Conservation (phyloP, 2,329 filamentous ascomycete species). For the Colletotrichum graminicola region DNA sequence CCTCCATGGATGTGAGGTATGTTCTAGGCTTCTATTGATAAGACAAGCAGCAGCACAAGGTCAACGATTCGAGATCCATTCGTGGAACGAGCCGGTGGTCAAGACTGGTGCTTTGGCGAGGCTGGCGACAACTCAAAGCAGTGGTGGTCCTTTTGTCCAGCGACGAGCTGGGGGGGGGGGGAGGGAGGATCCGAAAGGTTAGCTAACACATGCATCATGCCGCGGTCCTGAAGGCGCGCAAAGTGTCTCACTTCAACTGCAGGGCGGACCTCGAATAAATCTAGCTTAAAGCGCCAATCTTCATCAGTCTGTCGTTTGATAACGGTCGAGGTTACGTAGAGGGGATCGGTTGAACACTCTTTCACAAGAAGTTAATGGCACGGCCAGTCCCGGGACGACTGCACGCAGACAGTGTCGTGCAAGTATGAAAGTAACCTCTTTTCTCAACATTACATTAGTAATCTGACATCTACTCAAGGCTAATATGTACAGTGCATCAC, state of each 20-base stretch:
- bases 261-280: too few species aligned
- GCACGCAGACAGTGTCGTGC: not conserved
- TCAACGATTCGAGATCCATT: too few species aligned
- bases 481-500: not conserved
- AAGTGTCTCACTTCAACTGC: too few species aligned
- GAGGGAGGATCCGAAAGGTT: not conserved
- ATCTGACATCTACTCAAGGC: not conserved
- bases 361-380: too few species aligned
- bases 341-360: too few species aligned
- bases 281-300: too few species aligned
- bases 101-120: not conserved
- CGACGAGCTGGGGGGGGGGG: too few species aligned
- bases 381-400: not conserved
- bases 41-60: not conserved
- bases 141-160: too few species aligned
- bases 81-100: not conserved
- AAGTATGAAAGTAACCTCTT: not conserved
- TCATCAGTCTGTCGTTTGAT: too few species aligned
- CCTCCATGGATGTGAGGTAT: not conserved
- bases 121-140: not conserved
- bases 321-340: too few species aligned
- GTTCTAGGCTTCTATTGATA: not conserved
- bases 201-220: too few species aligned
- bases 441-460: constrained; percentile 16
- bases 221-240: too few species aligned